Base-by-base conservation (phyloP, 2,329 filamentous ascomycete species). In the Xenoacremonium recifei region DNA sequence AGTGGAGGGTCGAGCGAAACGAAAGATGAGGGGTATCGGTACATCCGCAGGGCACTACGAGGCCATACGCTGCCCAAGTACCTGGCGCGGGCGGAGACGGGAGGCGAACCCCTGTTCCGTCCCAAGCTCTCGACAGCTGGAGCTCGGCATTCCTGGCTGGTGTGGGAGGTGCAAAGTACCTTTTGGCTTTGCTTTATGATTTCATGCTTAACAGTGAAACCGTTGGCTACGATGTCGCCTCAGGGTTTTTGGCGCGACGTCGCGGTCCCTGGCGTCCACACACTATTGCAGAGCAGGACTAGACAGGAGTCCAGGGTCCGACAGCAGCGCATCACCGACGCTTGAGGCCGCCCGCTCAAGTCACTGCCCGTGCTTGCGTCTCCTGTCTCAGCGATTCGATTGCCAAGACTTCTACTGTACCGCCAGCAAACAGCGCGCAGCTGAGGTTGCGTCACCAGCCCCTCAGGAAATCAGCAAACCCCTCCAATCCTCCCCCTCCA, bases 381-480 rank as follows among this genome's bases (percentile, higher is more conserved):
- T 47, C 30, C 39, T 42, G 31, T 35, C 37, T 36, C 43, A 42
- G 25, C 32, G 34, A 37, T 48, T 44, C 40, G 37, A 31, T 34
- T 38, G 46, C 40, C 39, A 35, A 39, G 25, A 27, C 25, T 37
- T 27, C 23, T 31, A 15, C 17, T 31, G 29, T 27, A 31, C 13
- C 29, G 32, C 9, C 23, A 9, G 23, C 17, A 34, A 10, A 20
- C 7, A 20, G 44, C 45, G 35, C 38, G 40, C 51, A 58, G 49
- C 49, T 54, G 52, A 57, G 51, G 33, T 46, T 58, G 54, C 54
- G 54, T 57, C 54, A 57, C 54, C 53, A 47, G 52, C 53, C 53
- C 55, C 54, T 55, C 53, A 34, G 35, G n/a, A 23, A 11, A 25
- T 15, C 31, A 53, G 39, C 53, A 53, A 47, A 55, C 44, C 50